Conservation (phyloP, 2,329 filamentous ascomycete species). For the Diaporthe sp. region DNA sequence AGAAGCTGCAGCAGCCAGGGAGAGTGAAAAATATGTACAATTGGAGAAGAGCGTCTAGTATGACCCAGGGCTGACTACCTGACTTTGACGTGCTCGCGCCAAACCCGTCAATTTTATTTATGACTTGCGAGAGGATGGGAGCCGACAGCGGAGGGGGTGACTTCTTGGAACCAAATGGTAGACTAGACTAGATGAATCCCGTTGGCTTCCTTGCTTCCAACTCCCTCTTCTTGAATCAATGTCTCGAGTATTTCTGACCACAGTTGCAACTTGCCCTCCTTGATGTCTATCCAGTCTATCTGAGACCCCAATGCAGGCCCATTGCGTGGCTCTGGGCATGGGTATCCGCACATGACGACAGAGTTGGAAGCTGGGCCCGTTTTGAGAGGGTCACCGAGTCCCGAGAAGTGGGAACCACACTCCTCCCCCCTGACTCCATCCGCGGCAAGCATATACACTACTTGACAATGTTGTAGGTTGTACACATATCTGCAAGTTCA, state of each 20-base stretch:
- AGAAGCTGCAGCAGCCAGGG: neutral
- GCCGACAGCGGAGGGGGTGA: conserved; percentile 18
- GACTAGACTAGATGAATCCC: neutral
- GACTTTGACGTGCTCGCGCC: conserved; percentile 30
- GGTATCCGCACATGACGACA: conserved; percentile 37
- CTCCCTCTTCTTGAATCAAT: neutral
- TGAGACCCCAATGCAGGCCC: conserved; percentile 17
- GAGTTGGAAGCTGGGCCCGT: conserved; percentile 36
- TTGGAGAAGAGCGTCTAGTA: conserved; percentile 40
- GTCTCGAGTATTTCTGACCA: conserved; percentile 29
- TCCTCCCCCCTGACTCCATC: neutral
- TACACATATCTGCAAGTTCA: neutral
- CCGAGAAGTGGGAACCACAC: conserved; percentile 39
- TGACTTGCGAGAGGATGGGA: conserved; percentile 12
- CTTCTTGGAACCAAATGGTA: conserved; percentile 31
- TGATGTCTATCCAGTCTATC: neutral
- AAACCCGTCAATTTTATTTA: conserved; percentile 34
- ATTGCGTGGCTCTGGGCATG: conserved; percentile 36
- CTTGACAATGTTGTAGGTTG: conserved; percentile 1
- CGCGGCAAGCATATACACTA: neutral
- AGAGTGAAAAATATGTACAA: conserved; percentile 27
- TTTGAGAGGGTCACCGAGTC: conserved; percentile 33
- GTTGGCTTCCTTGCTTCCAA: neutral
- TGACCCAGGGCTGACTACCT: conserved; percentile 35
- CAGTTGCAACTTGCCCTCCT: conserved; percentile 32